Evolutionary conservation across 192 early-diverging fungal genomes (phyloP), one percentile per base, ranked within the genome.

Genomic region (Kickxella alabastrina): DNA sequence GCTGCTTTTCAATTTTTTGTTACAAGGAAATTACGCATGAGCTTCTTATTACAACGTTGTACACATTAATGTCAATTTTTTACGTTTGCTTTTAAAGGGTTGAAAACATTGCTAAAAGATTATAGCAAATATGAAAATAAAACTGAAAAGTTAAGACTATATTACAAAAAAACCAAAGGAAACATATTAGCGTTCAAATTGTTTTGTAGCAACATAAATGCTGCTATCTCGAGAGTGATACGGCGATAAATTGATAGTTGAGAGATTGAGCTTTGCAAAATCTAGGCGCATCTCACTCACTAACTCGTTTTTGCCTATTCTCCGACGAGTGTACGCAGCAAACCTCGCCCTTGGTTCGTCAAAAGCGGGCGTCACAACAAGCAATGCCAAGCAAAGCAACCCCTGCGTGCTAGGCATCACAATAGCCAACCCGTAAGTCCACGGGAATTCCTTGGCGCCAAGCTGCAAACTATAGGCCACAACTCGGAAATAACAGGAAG

Each of bases 201-300:
- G n/a, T n/a, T n/a, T n/a, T n/a, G n/a, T n/a, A n/a, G n/a, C n/a
- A n/a, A n/a, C n/a, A n/a, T n/a, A n/a, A 3, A 56, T 38, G 32
- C 63, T 68, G 25, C 26, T 37, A 4, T 51, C 24, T 1, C 54
- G 54, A 10, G 67, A 69, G 4, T 69, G 67, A 36, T 69, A 69
- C n/a, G 67, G 67, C 9, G 67, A 69, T 4, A 69, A 22, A 7
- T 62, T 43, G 25, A 69, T 69, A 3, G 67, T 69, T 10, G 67
- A 69, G 19, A 54, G 41, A 24, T 62, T 44, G 18, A 61, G 54
- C 21, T 53, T 39, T 10, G 54, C 43, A 57, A 68, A 68, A 17
- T 61, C 54, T 10, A 68, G 40, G 12, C 49, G 43, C 29, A 62
- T 19, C 14, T 59, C 38, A 17, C 25, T 23, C 2, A 22, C 34